phyloP scores from a whole-genome alignment of 805 yeast genomes.

The Maudiozyma serrabonitensis region DNA sequence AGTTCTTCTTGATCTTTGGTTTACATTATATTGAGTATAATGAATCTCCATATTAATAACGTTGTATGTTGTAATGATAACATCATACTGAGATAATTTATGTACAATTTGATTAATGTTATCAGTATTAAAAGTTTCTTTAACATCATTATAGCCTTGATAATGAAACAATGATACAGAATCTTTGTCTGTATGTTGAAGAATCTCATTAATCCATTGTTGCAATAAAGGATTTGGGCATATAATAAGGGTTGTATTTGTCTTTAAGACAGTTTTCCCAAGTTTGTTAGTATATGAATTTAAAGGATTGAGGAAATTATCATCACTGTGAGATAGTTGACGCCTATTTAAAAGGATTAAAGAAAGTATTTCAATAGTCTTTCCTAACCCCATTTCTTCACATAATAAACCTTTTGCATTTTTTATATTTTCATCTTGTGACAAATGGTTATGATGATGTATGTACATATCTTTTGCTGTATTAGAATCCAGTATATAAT shows the following conservation, averaged over 20 bases:
- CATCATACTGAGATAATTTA: slow-evolving; percentile 53
- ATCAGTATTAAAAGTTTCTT: slow-evolving; percentile 15
- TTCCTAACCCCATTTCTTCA: slow-evolving; percentile 97
- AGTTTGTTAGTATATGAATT: slow-evolving; percentile 10
- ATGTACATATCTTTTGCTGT: slow-evolving; percentile 14
- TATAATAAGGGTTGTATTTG: slow-evolving; percentile 69
- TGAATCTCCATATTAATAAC: slow-evolving; percentile 68
- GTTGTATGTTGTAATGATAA: slow-evolving; percentile 71
- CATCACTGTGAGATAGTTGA: slow-evolving; percentile 11
- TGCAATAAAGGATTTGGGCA: slow-evolving; percentile 76
- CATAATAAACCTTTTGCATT: slow-evolving; percentile 55
- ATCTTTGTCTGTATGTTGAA: slow-evolving; percentile 28
- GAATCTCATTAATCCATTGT: slow-evolving; percentile 81
- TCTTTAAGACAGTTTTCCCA: slow-evolving; percentile 27
- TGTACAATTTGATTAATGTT: slow-evolving; percentile 34
- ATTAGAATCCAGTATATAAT: slow-evolving; percentile 14
- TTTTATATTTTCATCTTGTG: not conserved
- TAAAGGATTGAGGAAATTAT: slow-evolving; percentile 1
- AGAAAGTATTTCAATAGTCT: slow-evolving; percentile 77
- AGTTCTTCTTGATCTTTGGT: slow-evolving; percentile 25
- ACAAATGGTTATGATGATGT: slow-evolving; percentile 1
- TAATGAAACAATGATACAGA: slow-evolving; percentile 53
- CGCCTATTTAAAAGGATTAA: slow-evolving; percentile 55
- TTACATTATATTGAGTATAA: slow-evolving; percentile 62
- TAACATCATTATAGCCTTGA: slow-evolving; percentile 41